Evolutionary conservation across 768 basidiomycete genomes (phyloP).

Genomic region (Phylloporus arenicola): DNA sequence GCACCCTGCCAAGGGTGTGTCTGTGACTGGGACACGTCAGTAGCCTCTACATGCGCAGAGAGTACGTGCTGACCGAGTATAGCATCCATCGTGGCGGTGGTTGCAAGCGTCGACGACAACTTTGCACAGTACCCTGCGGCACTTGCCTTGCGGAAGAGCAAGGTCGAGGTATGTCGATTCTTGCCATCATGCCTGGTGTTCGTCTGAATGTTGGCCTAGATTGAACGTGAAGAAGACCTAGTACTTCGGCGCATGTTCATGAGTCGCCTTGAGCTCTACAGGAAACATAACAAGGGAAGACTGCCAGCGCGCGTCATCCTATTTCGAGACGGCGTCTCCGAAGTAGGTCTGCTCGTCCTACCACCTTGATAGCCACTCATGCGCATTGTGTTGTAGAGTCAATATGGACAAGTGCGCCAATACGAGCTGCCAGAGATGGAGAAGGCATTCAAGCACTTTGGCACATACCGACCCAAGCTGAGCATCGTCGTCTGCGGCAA

Average conservation of each 20-base stretch:
- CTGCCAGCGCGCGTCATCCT: constrained; percentile 44
- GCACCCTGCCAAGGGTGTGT: constrained; percentile 61
- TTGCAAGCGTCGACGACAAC: constrained; percentile 42
- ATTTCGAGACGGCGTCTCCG: constrained; percentile 73
- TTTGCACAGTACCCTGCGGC: constrained; percentile 48
- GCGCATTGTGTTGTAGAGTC: constrained; percentile 31
- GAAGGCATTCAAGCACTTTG: constrained; percentile 38
- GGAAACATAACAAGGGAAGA: constrained; percentile 25
- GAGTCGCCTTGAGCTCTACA: constrained; percentile 39
- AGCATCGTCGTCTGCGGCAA: constrained; percentile 54
- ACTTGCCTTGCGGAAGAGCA: constrained; percentile 44
- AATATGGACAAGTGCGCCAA: constrained; percentile 40
- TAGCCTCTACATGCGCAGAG: neutral
- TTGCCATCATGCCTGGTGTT: neutral
- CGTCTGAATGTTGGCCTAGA: constrained; percentile 1
- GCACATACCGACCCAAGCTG: constrained; percentile 40
- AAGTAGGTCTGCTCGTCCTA: constrained; percentile 38
- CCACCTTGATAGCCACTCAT: neutral
- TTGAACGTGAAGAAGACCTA: constrained; percentile 25
- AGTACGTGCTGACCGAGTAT: neutral
- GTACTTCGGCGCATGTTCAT: constrained; percentile 43
- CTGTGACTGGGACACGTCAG: constrained; percentile 43
- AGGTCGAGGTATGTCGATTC: constrained; percentile 53
- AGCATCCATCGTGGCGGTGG: constrained; percentile 51
- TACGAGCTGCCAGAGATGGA: constrained; percentile 40